Conservation (phyloP, 257 asterid species). For the Solanum sparsipilum region DNA sequence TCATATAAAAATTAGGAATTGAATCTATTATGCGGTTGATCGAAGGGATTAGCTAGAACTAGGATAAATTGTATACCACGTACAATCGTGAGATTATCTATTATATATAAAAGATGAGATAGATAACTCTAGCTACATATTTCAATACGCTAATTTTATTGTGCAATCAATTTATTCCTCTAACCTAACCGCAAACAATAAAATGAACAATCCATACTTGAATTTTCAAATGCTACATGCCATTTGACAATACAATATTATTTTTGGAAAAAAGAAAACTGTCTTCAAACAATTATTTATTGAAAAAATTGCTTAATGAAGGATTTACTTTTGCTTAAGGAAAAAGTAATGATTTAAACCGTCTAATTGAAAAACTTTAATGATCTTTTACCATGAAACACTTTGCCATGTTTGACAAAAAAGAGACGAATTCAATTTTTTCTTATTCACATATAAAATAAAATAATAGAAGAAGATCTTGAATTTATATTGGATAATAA, state of each 20-base stretch:
- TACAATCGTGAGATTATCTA: background rate
- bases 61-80: background rate
- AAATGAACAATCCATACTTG: background rate
- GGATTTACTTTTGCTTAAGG: background rate
- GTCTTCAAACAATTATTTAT: background rate
- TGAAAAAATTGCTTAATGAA: background rate
- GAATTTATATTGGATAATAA: background rate
- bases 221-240: background rate
- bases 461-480: background rate
- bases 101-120: background rate
- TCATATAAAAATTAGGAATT: background rate
- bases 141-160: background rate
- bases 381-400: background rate
- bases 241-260: background rate
- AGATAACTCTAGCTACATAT: background rate
- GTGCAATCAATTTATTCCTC: background rate
- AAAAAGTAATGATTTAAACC: background rate
- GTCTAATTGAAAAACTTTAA: background rate
- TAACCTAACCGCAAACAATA: background rate
- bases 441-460: background rate
- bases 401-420: background rate
- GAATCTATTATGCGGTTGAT: background rate
- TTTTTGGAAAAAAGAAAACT: background rate
- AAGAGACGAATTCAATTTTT: background rate
- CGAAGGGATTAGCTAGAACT: background rate